These are phyloP conservation scores for Nemania diffusa DNA, from an alignment of 2,329 filamentous ascomycete species.

Conservation along the genomic window DNA sequence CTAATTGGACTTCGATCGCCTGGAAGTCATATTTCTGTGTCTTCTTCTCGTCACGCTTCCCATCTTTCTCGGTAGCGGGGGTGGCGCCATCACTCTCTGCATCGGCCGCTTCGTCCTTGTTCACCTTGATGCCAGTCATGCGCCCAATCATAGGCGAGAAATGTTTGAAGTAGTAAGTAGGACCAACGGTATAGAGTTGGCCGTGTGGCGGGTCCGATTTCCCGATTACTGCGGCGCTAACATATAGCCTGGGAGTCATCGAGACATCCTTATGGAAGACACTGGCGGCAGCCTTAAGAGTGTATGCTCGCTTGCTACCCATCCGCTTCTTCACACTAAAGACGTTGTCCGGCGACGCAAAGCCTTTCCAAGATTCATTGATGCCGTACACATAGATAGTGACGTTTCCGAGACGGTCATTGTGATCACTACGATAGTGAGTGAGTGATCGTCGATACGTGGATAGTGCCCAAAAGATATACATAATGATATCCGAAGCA, in stretches of 20 bases:
- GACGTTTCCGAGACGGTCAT: constrained; percentile 89
- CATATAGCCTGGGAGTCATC: constrained; percentile 74
- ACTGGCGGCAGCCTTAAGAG: constrained; percentile 74
- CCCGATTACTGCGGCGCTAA: constrained; percentile 84
- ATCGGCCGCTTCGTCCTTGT: constrained; percentile 66
- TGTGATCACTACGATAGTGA: constrained; percentile 64
- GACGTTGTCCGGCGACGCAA: constrained; percentile 65
- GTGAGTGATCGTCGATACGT: constrained; percentile 6
- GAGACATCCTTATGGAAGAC: constrained; percentile 70
- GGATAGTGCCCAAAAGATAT: too few relatives aligned
- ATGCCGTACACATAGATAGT: constrained; percentile 73
- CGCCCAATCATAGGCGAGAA: constrained; percentile 90
- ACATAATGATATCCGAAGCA: background rate
- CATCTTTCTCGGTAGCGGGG: constrained; percentile 25
- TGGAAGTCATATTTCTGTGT: constrained; percentile 90
- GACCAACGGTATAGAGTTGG: constrained; percentile 82
- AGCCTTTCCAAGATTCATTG: constrained; percentile 73
- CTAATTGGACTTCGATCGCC: constrained; percentile 88
- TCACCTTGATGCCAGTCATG: constrained; percentile 76
- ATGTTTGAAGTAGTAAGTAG: constrained; percentile 80
- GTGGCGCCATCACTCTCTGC: constrained; percentile 47
- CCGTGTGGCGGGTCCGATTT: constrained; percentile 75
- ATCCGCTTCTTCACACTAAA: constrained; percentile 84
- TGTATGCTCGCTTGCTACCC: constrained; percentile 87
- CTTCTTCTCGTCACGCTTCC: constrained; percentile 56